Base-by-base conservation (phyloP, 768 basidiomycete species). In the Coprinopsis strossmayeri region DNA sequence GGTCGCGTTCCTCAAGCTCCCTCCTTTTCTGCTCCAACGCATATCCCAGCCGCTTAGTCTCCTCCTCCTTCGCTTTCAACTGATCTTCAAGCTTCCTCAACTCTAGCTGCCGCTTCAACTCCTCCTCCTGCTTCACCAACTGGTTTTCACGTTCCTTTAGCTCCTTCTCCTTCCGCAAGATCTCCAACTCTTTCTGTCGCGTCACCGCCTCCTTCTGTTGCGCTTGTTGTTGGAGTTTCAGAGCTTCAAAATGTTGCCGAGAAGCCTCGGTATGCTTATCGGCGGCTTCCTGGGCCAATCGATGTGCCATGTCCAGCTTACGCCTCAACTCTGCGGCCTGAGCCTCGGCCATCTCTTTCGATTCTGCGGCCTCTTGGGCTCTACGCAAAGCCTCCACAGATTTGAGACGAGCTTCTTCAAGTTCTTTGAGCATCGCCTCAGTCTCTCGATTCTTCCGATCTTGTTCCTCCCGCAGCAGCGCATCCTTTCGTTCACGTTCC, bases 21-120 rank as follows among this genome's bases (percentile, higher is more conserved):
- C 51, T 51, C 45, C 58, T 50, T 34, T 51, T 37, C 43, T 35
- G 43, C 25, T 39, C 45, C 12, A 58, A 17, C 4, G 49, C 38
- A 15, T 48, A 53, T 34, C 41, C 51, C 42, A 51, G 48, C 48
- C 24, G 47, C 44, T 44, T 41, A 0, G 51, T 51, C 35, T 64
- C 61, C 25, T 59, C 57, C 30, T 56, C 52, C 47, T 49, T 59
- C 12, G 38, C 47, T 45, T 39, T 57, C 47, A 53, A 55, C 35
- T 61, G 56, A 21, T 55, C 56, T 30, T 49, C 54, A 23, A 49
- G 7, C 34, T 44, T 50, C 49, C 46, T 49, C 47, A 40, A 27
- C 9, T 54, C 55, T 1, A 42, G 12, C 39, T 43, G 17, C 30
- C 24, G n/a, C 45, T 37, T 46, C 45, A 53, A 35, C 17, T 51